Conservation (phyloP, 1,284 basidiomycete genomes). For the Leucoagaricus sp. region DNA sequence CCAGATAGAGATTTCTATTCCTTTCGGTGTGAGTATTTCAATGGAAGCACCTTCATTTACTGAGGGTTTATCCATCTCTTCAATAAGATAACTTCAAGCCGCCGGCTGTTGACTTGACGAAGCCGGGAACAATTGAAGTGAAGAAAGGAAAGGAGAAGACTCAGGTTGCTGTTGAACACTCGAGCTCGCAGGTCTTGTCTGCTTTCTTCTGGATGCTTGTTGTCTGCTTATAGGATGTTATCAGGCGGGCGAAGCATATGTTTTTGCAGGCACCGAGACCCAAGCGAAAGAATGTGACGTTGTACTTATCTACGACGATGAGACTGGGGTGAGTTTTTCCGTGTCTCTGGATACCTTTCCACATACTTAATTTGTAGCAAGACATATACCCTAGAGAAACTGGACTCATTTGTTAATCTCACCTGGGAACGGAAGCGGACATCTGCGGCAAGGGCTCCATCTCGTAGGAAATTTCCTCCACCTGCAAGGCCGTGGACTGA, state of each 20-base stretch:
- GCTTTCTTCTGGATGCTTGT: neutral
- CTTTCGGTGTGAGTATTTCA: conserved; percentile 58
- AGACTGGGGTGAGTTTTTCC: conserved; percentile 51
- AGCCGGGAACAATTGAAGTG: conserved; percentile 63
- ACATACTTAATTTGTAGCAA: conserved; percentile 28
- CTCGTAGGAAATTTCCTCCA: conserved; percentile 46
- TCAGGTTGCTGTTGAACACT: conserved; percentile 59
- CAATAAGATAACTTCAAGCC: conserved; percentile 74
- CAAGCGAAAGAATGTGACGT: conserved; percentile 69
- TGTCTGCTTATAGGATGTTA: conserved; percentile 6
- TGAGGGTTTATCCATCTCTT: neutral
- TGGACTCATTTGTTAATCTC: conserved; percentile 63
- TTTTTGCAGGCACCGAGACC: conserved; percentile 58
- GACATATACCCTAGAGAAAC: conserved; percentile 73
- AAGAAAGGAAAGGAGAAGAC: conserved; percentile 50
- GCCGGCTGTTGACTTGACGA: conserved; percentile 61
- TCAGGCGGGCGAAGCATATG: conserved; percentile 55
- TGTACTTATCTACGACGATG: conserved; percentile 76
- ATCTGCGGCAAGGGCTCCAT: conserved; percentile 38
- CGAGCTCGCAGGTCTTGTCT: conserved; percentile 53
- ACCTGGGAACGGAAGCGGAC: conserved; percentile 49
- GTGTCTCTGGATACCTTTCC: neutral
- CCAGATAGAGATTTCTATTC: conserved; percentile 70
- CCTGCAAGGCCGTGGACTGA: neutral
- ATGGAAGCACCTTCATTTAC: neutral